phyloP scores from a whole-genome alignment of 805 yeast genomes.

The Sungouiella blattae region DNA sequence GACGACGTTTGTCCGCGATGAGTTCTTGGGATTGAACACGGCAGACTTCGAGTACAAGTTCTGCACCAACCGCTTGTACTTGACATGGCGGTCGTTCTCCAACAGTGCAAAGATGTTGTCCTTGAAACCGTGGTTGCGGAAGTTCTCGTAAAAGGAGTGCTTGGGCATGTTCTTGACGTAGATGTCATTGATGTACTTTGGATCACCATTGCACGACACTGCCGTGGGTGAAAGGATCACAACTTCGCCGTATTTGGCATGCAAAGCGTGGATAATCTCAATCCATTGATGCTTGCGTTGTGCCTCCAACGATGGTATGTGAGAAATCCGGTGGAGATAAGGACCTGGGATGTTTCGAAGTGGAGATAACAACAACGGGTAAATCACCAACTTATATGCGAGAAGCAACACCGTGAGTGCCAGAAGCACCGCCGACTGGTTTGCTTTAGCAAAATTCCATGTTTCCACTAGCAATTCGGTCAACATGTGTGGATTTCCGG shows the following conservation, averaged over 20 bases:
- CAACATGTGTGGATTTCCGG: conserved; percentile 5
- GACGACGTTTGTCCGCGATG: conserved; percentile 22
- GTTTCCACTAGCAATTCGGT: conserved; percentile 3
- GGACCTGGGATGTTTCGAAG: conserved; percentile 59
- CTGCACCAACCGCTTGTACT: conserved; percentile 30
- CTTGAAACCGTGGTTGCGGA: conserved; percentile 50
- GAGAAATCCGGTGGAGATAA: conserved; percentile 43
- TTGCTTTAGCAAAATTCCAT: neutral
- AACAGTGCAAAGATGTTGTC: conserved; percentile 58
- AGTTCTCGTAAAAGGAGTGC: conserved; percentile 55
- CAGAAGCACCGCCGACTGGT: conserved; percentile 3
- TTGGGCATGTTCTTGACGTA: conserved; percentile 58
- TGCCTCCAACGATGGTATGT: conserved; percentile 28
- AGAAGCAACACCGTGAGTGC: conserved; percentile 16
- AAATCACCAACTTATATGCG: conserved; percentile 33
- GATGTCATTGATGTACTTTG: conserved; percentile 48
- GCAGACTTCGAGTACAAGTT: conserved; percentile 34
- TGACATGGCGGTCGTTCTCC: conserved; percentile 33
- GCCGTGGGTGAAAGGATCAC: conserved; percentile 61
- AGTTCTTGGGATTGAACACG: conserved; percentile 27
- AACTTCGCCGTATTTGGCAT: conserved; percentile 56
- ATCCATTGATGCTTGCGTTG: conserved; percentile 46
- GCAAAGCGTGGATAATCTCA: conserved; percentile 43
- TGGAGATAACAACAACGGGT: conserved; percentile 50
- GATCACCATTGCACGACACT: conserved; percentile 52